Conservation (phyloP, 768 basidiomycete genomes). For the Auricularia sp. region DNA sequence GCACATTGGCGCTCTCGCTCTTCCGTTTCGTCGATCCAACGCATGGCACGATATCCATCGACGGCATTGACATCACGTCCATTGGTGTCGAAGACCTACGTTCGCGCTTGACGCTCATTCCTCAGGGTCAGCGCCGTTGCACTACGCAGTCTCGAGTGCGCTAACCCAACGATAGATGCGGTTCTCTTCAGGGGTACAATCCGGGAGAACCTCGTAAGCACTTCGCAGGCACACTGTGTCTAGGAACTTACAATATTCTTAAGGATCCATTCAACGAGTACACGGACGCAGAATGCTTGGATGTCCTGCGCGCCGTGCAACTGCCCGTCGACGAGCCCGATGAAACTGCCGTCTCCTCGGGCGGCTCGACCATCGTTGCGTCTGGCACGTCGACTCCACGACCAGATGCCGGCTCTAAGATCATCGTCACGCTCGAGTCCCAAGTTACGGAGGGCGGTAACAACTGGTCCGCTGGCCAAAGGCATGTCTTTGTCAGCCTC, state of each 20-base stretch:
- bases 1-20: conserved; percentile 25
- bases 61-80: conserved; percentile 30
- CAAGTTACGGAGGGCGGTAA: conserved; percentile 30
- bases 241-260: no score
- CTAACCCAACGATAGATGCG: conserved; percentile 25
- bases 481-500: conserved; percentile 19
- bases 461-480: conserved; percentile 33
- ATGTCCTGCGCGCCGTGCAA: conserved; percentile 31
- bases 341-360: conserved; percentile 22
- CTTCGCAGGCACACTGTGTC: conserved; percentile 6
- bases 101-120: conserved; percentile 24
- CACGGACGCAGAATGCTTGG: conserved; percentile 49
- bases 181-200: conserved; percentile 32
- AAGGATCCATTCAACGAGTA: conserved; percentile 11
- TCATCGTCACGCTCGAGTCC: conserved; percentile 13
- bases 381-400: background rate
- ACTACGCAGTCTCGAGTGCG: background rate
- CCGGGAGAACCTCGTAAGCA: conserved; percentile 38
- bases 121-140: conserved; percentile 13
- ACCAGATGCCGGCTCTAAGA: background rate
- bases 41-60: conserved; percentile 26
- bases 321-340: conserved; percentile 7
- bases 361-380: conserved; percentile 18
- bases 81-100: conserved; percentile 28
- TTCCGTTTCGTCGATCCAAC: conserved; percentile 29